Percentiles rank a stretch among this genome's conserved stretches.
phyloP scores from a whole-genome alignment of 2,329 filamentous ascomycete genomes.

The Thielaviopsis populi region DNA sequence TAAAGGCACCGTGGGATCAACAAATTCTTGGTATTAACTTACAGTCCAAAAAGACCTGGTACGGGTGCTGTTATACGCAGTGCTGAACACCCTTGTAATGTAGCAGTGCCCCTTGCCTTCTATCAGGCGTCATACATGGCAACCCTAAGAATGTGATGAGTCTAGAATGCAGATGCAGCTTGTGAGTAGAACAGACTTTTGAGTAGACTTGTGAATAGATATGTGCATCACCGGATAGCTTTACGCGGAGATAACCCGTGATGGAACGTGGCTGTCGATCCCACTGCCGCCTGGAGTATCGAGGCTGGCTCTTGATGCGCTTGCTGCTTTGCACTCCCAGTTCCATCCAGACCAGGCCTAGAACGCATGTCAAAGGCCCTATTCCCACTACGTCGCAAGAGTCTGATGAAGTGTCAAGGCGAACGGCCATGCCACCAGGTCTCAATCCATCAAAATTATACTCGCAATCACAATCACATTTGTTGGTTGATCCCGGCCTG shows the following conservation, averaged over 20 bases:
- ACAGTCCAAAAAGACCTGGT: neutral
- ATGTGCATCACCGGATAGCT: too few relatives aligned
- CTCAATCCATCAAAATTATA: neutral
- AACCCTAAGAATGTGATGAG: neutral
- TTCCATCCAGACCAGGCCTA: neutral
- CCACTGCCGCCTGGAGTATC: neutral
- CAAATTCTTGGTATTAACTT: neutral
- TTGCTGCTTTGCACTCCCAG: neutral
- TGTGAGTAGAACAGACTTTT: too few relatives aligned
- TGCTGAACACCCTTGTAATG: neutral
- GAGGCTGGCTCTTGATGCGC: neutral
- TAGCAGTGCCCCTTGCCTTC: neutral
- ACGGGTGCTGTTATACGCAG: neutral
- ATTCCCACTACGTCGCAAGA: neutral
- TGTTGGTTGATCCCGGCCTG: neutral
- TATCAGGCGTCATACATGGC: neutral
- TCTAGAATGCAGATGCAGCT: too few relatives aligned
- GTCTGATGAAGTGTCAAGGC: too few relatives aligned
- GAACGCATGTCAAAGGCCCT: neutral
- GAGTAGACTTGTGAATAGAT: too few relatives aligned
- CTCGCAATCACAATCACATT: neutral
- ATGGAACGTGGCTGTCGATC: too few relatives aligned
- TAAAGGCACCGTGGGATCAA: neutral
- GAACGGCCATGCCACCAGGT: too few relatives aligned
- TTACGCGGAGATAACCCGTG: too few relatives aligned